Evolutionary conservation across 129 eudicot species (phyloP), one percentile per base, ranked within the genome.

Genomic region (Erigeron canadensis): DNA sequence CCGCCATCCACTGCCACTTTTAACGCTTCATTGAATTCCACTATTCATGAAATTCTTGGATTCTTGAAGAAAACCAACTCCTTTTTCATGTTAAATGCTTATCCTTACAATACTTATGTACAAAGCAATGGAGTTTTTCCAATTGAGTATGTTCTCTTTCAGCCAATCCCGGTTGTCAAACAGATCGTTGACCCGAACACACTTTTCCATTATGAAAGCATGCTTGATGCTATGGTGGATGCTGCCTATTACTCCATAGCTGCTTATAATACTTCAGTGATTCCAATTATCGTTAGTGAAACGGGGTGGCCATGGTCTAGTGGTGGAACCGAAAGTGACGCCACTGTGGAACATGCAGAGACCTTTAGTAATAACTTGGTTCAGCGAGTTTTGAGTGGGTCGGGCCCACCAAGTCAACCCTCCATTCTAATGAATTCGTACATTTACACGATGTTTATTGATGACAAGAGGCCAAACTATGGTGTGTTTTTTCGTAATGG

Each of bases 171-270:
- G 1, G 66, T 82, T 10, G 90, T 75, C 58, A 86, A 82, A 42
- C 94, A 84, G 66, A 89, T 89, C 38, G 96, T 89, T 73, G 96
- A 89, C 79, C 96, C 94, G 7, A 89, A 89, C 73, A 89, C 96
- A 17, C 80, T 86, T 41, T 84, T 84, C 22, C 90, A 87, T 51
- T 89, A 89, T 74, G 80, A 82, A 57, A 87, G 90, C 78, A 89
- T 89, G 94, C 85, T 89, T 76, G 96, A 89, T 64, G 88, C 90
- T 63, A 82, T 89, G 90, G 87, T 89, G 77, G 96, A 89, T 81
- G 93, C 96, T 39, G 62, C 90, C 16, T 89, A 89, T 79, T 77
- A 84, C 78, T 80, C 93, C 17, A 86, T 86, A 23, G 78, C 83
- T 12, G 83, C 90, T 50, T 72, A 45, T 44, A 73, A 82, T 39